Evolutionary conservation across 805 yeast genomes (phyloP), one percentile per base, ranked within the genome.

Genomic region (Ogataea sp.): DNA sequence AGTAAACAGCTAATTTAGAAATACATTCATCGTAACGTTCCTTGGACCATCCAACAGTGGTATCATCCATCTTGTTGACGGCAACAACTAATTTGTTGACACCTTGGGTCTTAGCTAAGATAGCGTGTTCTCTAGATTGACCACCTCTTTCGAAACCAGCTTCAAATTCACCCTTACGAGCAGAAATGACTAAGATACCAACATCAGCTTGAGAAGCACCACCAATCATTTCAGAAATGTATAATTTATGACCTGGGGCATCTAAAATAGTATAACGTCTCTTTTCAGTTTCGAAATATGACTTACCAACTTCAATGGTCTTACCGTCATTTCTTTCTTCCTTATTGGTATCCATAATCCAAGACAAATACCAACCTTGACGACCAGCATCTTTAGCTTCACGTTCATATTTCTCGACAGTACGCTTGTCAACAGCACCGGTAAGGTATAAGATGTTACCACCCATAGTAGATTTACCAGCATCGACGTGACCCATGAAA

Each of bases 201-300:
- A 90, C 93, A 68, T 93, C 99, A 27, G 99, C 98, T 70, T 93
- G 99, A 34, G 97, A 89, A 16, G 99, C 99, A 65, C 98, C 98
- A 55, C 97, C 97, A 71, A 93, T 93, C 99, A 93, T 93, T 64
- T 88, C 95, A 40, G 97, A 87, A 47, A 93, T 97, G 61, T 93
- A 93, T 87, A 93, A 83, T 70, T 93, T 93, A 73, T 93, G 99
- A 38, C 99, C 99, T 49, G 99, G 99, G 8, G 99, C 99, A 65
- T 93, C 99, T 62, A 93, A 78, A 51, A 93, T 88, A 33, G 98
- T 90, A 71, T 93, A 93, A 65, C 97, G 82, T 70, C 98, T 83
- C 70, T 86, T 88, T 24, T 89, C 97, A 43, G 98, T 93, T 71
- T 93, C 99, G 55, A 93, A 93, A 56, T 83, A 88, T 18, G 97